phyloP scores from a whole-genome alignment of 176 grass and related monocot species.

The Cenchrus americanus region DNA sequence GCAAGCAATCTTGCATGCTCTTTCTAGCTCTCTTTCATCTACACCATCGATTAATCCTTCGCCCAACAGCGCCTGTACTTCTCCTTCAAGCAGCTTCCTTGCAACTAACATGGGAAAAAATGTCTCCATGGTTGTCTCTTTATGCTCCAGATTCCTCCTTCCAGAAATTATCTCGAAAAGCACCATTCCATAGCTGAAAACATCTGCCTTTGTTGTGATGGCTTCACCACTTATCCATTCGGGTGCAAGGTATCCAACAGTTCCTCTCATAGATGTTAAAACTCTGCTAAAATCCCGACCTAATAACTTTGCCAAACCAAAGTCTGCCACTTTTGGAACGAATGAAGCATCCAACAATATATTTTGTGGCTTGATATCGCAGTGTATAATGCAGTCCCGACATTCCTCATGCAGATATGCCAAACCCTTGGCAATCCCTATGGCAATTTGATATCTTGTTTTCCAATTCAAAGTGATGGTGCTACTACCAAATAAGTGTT shows the following conservation, averaged over 20 bases:
- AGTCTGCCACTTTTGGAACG: slow-evolving; percentile 43
- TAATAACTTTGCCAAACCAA: slow-evolving; percentile 45
- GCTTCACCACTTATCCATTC: slow-evolving; percentile 51
- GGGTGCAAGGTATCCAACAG: slow-evolving; percentile 46
- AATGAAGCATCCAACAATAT: slow-evolving; percentile 46
- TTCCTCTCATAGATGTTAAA: slow-evolving; percentile 45
- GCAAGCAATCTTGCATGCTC: slow-evolving; percentile 38
- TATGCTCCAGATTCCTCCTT: slow-evolving; percentile 19
- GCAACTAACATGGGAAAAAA: slow-evolving; percentile 38
- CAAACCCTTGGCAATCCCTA: slow-evolving; percentile 48
- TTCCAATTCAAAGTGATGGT: slow-evolving; percentile 35
- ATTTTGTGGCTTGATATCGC: slow-evolving; percentile 58
- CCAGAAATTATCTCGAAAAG: slow-evolving; percentile 51
- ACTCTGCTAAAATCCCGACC: slow-evolving; percentile 44
- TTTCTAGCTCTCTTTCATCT: slow-evolving; percentile 30
- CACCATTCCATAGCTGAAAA: slow-evolving; percentile 58
- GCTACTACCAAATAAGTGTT: slow-evolving; percentile 26
- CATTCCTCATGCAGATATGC: slow-evolving; percentile 55
- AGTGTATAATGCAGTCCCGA: slow-evolving; percentile 59
- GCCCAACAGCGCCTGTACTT: slow-evolving; percentile 3
- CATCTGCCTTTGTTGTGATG: slow-evolving; percentile 45
- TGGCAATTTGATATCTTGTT: slow-evolving; percentile 38
- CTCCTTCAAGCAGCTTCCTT: slow-evolving; percentile 21
- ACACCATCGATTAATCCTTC: background rate
- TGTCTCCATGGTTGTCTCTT: background rate